phyloP scores from a whole-genome alignment of 169 alveolate genomes.

The Babesia ovata region DNA sequence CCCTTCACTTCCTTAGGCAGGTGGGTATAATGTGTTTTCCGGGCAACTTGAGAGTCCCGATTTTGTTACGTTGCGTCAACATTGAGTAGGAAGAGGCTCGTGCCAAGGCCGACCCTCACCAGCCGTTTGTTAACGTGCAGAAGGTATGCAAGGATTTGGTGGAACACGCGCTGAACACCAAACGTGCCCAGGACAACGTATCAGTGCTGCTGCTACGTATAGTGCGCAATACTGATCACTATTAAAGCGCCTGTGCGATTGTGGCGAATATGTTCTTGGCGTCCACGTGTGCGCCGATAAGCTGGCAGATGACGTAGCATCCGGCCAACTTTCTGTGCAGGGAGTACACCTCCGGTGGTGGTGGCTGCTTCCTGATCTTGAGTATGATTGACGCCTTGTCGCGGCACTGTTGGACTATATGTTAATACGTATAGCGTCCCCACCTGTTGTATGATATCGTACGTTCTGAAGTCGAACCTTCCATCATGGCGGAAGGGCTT shows the following conservation, averaged over 20 bases:
- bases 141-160: constrained; percentile 77
- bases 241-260: constrained; percentile 54
- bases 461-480: constrained; percentile 68
- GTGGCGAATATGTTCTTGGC: constrained; percentile 70
- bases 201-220: constrained; percentile 52
- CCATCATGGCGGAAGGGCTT: constrained; percentile 78
- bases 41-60: not conserved
- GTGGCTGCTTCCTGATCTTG: constrained; percentile 86
- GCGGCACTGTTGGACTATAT: constrained; percentile 53
- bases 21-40: not conserved
- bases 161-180: constrained; percentile 72
- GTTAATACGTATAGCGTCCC: not conserved
- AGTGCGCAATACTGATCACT: constrained; percentile 2
- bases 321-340: constrained; percentile 90
- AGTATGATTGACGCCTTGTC: constrained; percentile 78
- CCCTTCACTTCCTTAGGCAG: constrained; percentile 38
- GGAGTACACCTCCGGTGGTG: constrained; percentile 90
- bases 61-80: not conserved
- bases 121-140: constrained; percentile 50
- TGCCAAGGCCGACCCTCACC: constrained; percentile 63
- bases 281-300: constrained; percentile 75
- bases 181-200: constrained; percentile 75
- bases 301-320: constrained; percentile 82
- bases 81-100: constrained; percentile 67
- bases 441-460: constrained; percentile 61